Conservation (phyloP, 2,329 filamentous ascomycete species). For the Monosporascus sp. region DNA sequence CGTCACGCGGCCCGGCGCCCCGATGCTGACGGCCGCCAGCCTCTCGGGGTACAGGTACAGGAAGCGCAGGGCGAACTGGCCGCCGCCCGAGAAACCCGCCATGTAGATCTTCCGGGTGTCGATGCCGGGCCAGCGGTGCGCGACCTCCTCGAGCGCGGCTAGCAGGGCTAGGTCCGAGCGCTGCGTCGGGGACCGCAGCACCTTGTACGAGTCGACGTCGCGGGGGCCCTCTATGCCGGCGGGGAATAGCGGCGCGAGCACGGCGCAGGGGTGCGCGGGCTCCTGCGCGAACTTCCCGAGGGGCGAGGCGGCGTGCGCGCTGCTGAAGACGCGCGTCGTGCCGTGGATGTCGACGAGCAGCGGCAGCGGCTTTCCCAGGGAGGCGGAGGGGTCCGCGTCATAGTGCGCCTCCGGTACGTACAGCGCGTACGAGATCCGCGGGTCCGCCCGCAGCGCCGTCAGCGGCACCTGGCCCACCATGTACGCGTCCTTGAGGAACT, state of each 20-base stretch:
- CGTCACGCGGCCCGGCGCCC: slow-evolving; percentile 25
- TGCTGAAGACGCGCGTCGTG: slow-evolving; percentile 16
- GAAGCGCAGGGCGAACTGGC: slow-evolving; percentile 27
- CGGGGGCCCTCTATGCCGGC: slow-evolving; percentile 23
- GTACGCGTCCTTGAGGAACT: slow-evolving; percentile 20
- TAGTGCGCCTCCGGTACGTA: slow-evolving; percentile 22
- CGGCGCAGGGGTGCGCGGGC: slow-evolving; percentile 15
- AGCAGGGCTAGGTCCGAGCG: slow-evolving; percentile 23
- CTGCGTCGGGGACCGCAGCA: slow-evolving; percentile 15
- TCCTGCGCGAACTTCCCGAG: slow-evolving; percentile 20
- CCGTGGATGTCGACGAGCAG: slow-evolving; percentile 26
- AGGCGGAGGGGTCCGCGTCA: slow-evolving; percentile 2
- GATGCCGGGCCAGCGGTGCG: slow-evolving; percentile 22
- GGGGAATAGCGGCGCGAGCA: slow-evolving; percentile 26
- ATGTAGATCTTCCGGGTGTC: slow-evolving; percentile 21
- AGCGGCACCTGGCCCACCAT: slow-evolving; percentile 23
- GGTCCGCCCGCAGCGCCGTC: slow-evolving; percentile 15
- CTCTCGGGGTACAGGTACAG: slow-evolving; percentile 27
- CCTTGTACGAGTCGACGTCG: slow-evolving; percentile 25
- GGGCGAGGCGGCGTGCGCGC: slow-evolving; percentile 4
- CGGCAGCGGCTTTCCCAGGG: slow-evolving; percentile 18
- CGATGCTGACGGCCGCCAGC: slow-evolving; percentile 22
- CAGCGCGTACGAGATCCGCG: slow-evolving; percentile 23
- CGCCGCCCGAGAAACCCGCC: slow-evolving; percentile 26
- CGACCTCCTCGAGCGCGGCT: slow-evolving; percentile 26